These are phyloP conservation scores for Schizochytrium sp. DNA, from an alignment of 108 stramenopile species.

Conservation along the genomic window DNA sequence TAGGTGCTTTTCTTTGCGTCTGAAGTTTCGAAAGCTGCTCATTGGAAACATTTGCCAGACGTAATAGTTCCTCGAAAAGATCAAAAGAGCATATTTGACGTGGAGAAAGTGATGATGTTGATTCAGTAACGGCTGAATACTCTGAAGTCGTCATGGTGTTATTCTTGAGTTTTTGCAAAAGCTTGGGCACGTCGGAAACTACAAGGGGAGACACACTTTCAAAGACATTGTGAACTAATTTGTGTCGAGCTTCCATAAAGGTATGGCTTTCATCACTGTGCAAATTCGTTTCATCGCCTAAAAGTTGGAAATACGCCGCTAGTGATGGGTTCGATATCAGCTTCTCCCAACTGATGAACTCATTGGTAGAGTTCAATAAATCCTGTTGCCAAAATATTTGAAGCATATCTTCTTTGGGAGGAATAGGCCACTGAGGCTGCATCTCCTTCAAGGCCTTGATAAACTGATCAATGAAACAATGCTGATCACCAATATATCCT, in stretches of 20 bases:
- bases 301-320: not conserved
- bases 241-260: too few species aligned
- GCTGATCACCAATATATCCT: not conserved
- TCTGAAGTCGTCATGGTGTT: too few species aligned
- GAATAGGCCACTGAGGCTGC: not conserved
- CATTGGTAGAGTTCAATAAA: not conserved
- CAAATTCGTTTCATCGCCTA: not conserved
- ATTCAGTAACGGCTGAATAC: not conserved
- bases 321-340: not conserved
- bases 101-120: not conserved
- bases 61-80: not conserved
- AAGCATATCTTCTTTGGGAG: not conserved
- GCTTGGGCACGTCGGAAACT: too few species aligned
- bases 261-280: too few species aligned
- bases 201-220: too few species aligned
- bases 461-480: not conserved
- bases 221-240: too few species aligned
- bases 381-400: slow-evolving; percentile 23
- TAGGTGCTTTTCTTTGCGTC: not conserved
- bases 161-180: too few species aligned
- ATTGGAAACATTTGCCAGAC: not conserved
- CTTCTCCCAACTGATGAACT: not conserved
- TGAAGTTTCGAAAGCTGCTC: not conserved
- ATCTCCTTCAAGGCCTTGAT: not conserved
- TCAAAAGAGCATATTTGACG: not conserved